Evolutionary conservation across 805 yeast genomes (phyloP), one percentile per base, ranked within the genome.

Genomic region (Kazachstania psychrophila): DNA sequence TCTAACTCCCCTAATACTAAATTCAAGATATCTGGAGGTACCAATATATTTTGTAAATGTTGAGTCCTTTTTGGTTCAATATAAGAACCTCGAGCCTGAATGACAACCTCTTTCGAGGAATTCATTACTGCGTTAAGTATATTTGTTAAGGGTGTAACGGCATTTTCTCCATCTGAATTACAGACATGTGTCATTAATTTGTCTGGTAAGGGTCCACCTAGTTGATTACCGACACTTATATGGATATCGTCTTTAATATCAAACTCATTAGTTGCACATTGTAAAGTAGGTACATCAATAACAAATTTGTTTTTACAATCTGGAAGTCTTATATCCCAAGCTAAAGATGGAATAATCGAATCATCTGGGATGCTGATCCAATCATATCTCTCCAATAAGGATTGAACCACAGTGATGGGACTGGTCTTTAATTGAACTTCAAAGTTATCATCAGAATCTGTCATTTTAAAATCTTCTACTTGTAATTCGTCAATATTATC

Each of bases 271-370:
- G 43, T 47, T 15, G 23, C 27, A 34, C 47, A 47, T 10, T 32
- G 22, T 12, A 48, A 39, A 25, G 42, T 47, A 9, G 66, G 57
- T 8, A 68, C 22, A 3, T 44, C 36, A 8, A 67, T 57, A 1
- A 47, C 42, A 11, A 59, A 56, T 1, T 47, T 28, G 2, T 48
- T 47, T 20, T 47, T 19, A 44, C 74, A 69, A 44, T 63, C 69
- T 6, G 61, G 50, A 13, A 66, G 39, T 9, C 49, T 45, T 2
- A 67, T 8, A 13, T 54, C 51, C 71, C 72, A 68, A 4, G 46
- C 39, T 6, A 66, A 37, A 7, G 40, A 30, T 9, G 74, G 73
- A 5, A 68, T 40, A 12, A 44, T 16, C 2, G 34, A 12, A 19
- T 33, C 13, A 13, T 36, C 18, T 2, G 52, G 44, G 5, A 43